Conservation (phyloP, 2,329 filamentous ascomycete species). For the Purpureocillium takamizusanense region DNA sequence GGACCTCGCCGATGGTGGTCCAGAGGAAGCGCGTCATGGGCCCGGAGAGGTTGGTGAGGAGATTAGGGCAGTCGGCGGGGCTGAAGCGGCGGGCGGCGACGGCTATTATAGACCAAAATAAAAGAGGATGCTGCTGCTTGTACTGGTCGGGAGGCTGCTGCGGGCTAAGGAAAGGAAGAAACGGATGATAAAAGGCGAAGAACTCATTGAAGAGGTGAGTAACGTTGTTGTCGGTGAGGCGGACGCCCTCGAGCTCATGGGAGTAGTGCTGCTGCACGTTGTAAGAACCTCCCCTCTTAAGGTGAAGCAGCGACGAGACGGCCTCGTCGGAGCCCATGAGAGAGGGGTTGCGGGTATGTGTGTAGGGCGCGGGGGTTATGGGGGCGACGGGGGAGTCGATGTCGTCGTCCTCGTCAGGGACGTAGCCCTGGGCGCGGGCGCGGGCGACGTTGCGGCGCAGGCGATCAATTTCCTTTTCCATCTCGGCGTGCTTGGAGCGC, state of each 20-base stretch:
- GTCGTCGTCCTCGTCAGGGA: slow-evolving; percentile 46
- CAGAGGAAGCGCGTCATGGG: slow-evolving; percentile 65
- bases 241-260: slow-evolving; percentile 53
- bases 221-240: slow-evolving; percentile 55
- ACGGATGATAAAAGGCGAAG: slow-evolving; percentile 68
- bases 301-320: slow-evolving; percentile 55
- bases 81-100: slow-evolving; percentile 65
- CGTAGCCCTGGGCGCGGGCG: slow-evolving; percentile 50
- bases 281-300: slow-evolving; percentile 57
- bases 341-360: slow-evolving; percentile 52
- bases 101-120: slow-evolving; percentile 79
- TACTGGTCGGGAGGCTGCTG: slow-evolving; percentile 62
- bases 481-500: slow-evolving; percentile 74
- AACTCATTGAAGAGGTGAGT: slow-evolving; percentile 63
- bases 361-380: slow-evolving; percentile 39
- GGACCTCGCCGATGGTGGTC: slow-evolving; percentile 68
- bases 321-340: slow-evolving; percentile 61
- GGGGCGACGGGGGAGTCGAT: slow-evolving; percentile 48
- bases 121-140: slow-evolving; percentile 65
- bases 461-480: slow-evolving; percentile 73
- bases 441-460: slow-evolving; percentile 52
- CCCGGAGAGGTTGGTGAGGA: slow-evolving; percentile 59
- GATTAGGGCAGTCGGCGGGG: slow-evolving; percentile 41
- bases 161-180: slow-evolving; percentile 65
- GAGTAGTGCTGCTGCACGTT: slow-evolving; percentile 48